Base-by-base conservation (phyloP, 192 early-diverging fungal genomes). In the Umbelopsis ramanniana region DNA sequence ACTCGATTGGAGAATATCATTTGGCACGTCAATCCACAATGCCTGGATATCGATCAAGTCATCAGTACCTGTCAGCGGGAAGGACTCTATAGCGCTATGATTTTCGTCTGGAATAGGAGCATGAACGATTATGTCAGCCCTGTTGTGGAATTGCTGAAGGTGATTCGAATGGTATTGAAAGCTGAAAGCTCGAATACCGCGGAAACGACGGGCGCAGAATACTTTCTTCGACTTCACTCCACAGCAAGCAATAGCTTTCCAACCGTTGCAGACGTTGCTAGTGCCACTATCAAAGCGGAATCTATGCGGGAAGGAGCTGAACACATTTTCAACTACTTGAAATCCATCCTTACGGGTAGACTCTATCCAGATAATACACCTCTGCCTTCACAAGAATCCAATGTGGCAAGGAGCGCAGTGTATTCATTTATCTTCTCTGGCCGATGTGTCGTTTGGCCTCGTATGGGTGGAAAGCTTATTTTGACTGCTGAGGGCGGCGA, bases 361-460 rank as follows among this genome's bases (percentile, higher is more conserved):
- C 79, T 84, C 0, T 87, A 84, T 71, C 83, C 86, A 19, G 84
- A 89, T 35, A 83, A 81, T 0, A 69, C 75, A 17, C 57, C 70
- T 4, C 57, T 85, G 38, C 67, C 76, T 24, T 74, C 78, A 11
- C 38, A 50, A 10, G 80, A 81, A 33, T 84, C 85, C 23, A 82
- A 82, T 63, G 79, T 84, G 0, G 84, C 84, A 35, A 80, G 83
- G 52, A 84, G 82, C 23, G 80, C 85, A 2, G 74, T 89, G 0
- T 89, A 89, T 57, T 86, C 84, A 3, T 89, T 89, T 69, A 77
- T 89, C 7, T 89, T 89, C 67, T 89, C 87, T 17, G 87, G 87
- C 4, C 67, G 85, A 52, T 89, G 87, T 70, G 83, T 89, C 19
- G 85, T 86, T 46, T 89, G 87, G 87, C 87, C 87, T 11, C 79